Evolutionary conservation across 352 stramenopile species (phyloP).

Genomic region (Phytophthora macrochlamydospora): DNA sequence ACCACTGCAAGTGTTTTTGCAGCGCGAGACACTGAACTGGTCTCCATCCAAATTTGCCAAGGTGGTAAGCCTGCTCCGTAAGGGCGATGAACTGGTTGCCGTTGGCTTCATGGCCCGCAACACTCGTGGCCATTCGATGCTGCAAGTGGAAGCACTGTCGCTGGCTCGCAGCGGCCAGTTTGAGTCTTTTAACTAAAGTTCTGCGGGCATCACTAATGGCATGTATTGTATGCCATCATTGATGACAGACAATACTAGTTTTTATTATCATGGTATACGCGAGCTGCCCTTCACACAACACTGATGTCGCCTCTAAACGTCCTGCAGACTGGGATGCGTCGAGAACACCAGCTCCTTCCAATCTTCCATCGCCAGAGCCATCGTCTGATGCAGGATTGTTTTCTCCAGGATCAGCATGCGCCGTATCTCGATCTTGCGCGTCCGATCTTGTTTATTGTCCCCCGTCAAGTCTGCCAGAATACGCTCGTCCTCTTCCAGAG

Average conservation of each 20-base stretch:
- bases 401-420: conserved; percentile 64
- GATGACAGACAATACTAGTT: too few relatives aligned
- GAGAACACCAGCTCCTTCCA: conserved; percentile 56
- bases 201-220: too few relatives aligned
- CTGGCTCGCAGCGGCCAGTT: conserved; percentile 43
- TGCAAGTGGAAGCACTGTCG: conserved; percentile 39
- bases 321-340: conserved; percentile 50
- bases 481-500: conserved; percentile 35
- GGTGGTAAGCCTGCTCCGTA: conserved; percentile 38
- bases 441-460: conserved; percentile 8
- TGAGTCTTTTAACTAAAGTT: conserved; percentile 38
- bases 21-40: conserved; percentile 42
- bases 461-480: conserved; percentile 14
- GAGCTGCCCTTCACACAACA: too few relatives aligned
- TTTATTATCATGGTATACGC: too few relatives aligned
- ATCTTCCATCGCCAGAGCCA: conserved; percentile 45
- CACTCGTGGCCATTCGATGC: conserved; percentile 45
- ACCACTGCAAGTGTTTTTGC: conserved; percentile 47
- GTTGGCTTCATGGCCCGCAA: conserved; percentile 46
- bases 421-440: conserved; percentile 39
- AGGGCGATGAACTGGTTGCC: conserved; percentile 43
- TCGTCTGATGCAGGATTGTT: conserved; percentile 56
- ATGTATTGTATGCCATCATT: too few relatives aligned
- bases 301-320: conserved; percentile 17
- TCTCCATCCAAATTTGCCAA: conserved; percentile 27